A percentile compares a stretch with the other conserved stretches of the same genome.
phyloP scores from a whole-genome alignment of 805 yeast species.

The Saturnispora bothae region DNA sequence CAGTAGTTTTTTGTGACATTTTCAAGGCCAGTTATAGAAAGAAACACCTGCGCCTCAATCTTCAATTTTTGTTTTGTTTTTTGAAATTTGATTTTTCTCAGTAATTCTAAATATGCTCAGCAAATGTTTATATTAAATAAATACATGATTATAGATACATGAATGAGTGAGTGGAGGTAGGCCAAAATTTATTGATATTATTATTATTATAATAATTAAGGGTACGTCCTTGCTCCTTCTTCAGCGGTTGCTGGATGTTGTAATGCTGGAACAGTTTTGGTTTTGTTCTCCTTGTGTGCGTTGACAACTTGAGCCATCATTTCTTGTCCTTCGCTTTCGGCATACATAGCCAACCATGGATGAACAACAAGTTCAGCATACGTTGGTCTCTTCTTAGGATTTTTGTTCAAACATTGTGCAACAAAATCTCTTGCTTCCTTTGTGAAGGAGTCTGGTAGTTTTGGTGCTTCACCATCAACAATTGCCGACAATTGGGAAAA shows the following conservation, averaged over 20 bases:
- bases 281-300: slow-evolving; percentile 16
- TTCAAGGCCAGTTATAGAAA: neutral
- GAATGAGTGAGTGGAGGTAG: too few relatives aligned
- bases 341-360: slow-evolving; percentile 66
- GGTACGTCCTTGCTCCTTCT: neutral
- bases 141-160: too few relatives aligned
- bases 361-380: slow-evolving; percentile 66
- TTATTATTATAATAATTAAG: too few relatives aligned
- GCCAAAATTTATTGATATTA: too few relatives aligned
- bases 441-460: slow-evolving; percentile 51
- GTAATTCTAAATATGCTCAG: neutral
- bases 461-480: slow-evolving; percentile 93
- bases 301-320: slow-evolving; percentile 11
- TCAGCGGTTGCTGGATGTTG: neutral
- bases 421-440: slow-evolving; percentile 79
- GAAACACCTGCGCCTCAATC: neutral
- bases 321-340: slow-evolving; percentile 26
- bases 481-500: slow-evolving; percentile 91
- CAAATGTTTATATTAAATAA: neutral
- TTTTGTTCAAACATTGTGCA: slow-evolving; percentile 62
- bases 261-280: neutral
- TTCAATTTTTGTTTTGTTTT: neutral
- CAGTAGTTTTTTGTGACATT: slow-evolving; percentile 9
- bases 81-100: neutral
- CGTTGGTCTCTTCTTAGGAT: slow-evolving; percentile 71